These are phyloP conservation scores for Trichoderma asperelloides DNA, from an alignment of 495 filamentous ascomycete species.

Conservation along the genomic window DNA sequence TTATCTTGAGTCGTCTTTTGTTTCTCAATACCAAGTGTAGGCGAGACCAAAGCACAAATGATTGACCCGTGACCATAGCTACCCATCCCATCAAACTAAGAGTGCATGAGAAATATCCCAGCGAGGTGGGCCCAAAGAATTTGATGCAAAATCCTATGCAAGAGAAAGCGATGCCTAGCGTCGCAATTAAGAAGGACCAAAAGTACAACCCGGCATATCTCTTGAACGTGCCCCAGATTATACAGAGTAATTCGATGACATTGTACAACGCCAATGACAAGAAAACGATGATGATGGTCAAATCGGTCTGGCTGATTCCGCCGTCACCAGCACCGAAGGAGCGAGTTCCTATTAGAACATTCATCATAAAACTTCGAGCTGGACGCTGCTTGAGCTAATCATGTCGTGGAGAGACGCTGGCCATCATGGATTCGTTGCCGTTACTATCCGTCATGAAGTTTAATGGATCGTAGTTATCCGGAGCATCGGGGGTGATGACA, in stretches of 20 bases:
- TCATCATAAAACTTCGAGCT: neutral
- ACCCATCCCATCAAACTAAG: slow-evolving; percentile 40
- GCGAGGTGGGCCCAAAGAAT: slow-evolving; percentile 42
- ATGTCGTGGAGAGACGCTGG: neutral
- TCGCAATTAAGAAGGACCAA: slow-evolving; percentile 30
- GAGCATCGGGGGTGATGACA: neutral
- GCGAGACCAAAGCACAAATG: slow-evolving; percentile 57
- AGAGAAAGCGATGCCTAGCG: slow-evolving; percentile 48
- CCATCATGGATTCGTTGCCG: neutral
- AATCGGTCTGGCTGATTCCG: neutral
- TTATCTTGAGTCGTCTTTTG: slow-evolving; percentile 10
- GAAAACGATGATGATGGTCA: slow-evolving; percentile 26
- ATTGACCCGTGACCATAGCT: slow-evolving; percentile 55
- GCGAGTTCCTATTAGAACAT: neutral
- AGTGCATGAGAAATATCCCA: slow-evolving; percentile 32
- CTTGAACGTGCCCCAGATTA: slow-evolving; percentile 33
- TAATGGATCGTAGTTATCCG: neutral
- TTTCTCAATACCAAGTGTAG: slow-evolving; percentile 40
- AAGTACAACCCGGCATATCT: slow-evolving; percentile 32
- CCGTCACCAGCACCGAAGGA: neutral
- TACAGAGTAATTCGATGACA: slow-evolving; percentile 30
- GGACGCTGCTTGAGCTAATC: neutral
- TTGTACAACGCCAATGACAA: slow-evolving; percentile 35
- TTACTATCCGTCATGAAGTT: neutral
- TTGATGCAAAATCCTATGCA: slow-evolving; percentile 50